Conservation (phyloP, 192 early-diverging fungal genomes). For the Podila epicladia region DNA sequence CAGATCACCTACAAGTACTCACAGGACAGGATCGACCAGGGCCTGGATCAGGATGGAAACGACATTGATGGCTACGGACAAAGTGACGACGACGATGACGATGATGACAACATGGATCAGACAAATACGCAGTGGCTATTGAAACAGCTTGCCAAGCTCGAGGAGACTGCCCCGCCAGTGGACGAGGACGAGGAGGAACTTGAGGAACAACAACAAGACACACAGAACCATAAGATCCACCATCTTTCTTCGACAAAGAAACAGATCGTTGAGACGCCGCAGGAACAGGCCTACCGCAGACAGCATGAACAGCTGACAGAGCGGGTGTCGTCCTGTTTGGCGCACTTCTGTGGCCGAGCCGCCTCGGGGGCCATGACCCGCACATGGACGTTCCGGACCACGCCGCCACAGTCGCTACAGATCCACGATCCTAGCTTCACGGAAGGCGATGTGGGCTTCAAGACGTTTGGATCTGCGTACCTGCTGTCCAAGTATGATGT, state of each 20-base stretch:
- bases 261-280: constrained; percentile 5
- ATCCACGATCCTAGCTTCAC: constrained; percentile 63
- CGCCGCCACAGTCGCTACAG: constrained; percentile 25
- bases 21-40: constrained; percentile 49
- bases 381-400: constrained; percentile 39
- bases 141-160: constrained; percentile 26
- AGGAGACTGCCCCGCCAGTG: constrained; percentile 30
- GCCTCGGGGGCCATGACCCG: constrained; percentile 46
- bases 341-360: constrained; percentile 47
- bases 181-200: constrained; percentile 26
- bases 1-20: constrained; percentile 47
- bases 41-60: constrained; percentile 44
- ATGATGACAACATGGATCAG: constrained; percentile 13
- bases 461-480: constrained; percentile 65
- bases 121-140: constrained; percentile 33
- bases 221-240: background rate
- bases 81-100: background rate
- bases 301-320: constrained; percentile 32
- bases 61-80: constrained; percentile 22
- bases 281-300: constrained; percentile 21
- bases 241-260: background rate
- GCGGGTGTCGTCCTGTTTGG: constrained; percentile 36
- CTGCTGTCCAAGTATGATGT: constrained; percentile 64
- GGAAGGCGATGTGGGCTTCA: constrained; percentile 64
- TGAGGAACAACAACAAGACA: background rate